Conservation (phyloP, 768 basidiomycete species). For the Hericium erinaceus region DNA sequence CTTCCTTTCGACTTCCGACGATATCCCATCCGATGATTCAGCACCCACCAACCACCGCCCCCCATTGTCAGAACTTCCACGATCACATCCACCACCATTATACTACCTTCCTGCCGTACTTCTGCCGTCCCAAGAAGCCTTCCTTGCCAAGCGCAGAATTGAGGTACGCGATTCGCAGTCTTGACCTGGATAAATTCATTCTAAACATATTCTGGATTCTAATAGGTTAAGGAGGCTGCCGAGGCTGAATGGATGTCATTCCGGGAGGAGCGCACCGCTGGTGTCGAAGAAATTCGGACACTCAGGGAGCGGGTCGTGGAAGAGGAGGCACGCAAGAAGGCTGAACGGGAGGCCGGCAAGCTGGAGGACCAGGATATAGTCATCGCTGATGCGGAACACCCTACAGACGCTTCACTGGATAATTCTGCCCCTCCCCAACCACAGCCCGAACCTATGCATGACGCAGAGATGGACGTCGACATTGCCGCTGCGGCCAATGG, state of each 20-base stretch:
- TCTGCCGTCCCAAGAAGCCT: conserved; percentile 59
- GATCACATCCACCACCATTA: conserved; percentile 66
- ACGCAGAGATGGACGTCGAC: conserved; percentile 15
- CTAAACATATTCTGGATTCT: conserved; percentile 2
- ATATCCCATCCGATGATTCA: conserved; percentile 34
- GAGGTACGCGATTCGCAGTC: conserved; percentile 34
- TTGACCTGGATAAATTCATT: background rate
- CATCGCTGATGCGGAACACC: conserved; percentile 7
- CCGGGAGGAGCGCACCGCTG: conserved; percentile 45
- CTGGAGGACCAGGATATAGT: conserved; percentile 23
- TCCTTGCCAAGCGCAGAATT: conserved; percentile 49
- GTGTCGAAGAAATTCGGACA: conserved; percentile 51
- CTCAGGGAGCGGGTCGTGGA: conserved; percentile 59
- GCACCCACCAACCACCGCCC: conserved; percentile 21
- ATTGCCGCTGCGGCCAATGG: background rate
- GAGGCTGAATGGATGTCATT: conserved; percentile 66
- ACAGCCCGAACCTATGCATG: background rate
- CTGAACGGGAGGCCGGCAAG: conserved; percentile 29
- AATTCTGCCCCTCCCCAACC: conserved; percentile 1
- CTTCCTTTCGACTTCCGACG: conserved; percentile 69
- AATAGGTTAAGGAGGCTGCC: conserved; percentile 48
- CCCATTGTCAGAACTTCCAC: conserved; percentile 39
- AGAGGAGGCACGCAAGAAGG: conserved; percentile 44
- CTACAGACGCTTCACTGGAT: background rate
- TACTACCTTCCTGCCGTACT: conserved; percentile 71